Base-by-base conservation (phyloP, 192 early-diverging fungal species). In the Kappamyces sp. region DNA sequence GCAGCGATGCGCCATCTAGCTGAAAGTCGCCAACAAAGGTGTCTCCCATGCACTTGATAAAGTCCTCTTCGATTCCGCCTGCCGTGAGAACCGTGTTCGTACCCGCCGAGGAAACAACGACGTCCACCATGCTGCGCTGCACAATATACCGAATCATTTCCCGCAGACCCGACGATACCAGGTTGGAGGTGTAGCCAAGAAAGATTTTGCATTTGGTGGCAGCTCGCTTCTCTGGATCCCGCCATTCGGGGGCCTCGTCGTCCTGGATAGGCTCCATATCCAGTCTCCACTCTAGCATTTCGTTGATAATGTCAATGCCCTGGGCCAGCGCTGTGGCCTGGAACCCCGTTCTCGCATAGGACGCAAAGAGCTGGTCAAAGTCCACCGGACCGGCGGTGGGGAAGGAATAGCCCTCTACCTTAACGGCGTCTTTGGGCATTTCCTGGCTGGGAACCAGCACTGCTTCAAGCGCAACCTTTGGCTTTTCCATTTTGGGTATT, bases 11-110 rank as follows among this genome's bases (percentile, higher is more conserved):
- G 2, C 96, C 96, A 10, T 86, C 65, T 34, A 94, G 68, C 1
- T 60, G 23, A 63, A 97, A 99, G 10, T 79, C 72, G 12, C 91
- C 92, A 40, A 97, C 44, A 63, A 90, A 93, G 0, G 96, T 99
- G 0, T 82, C 79, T 3, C 78, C 92, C 34, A 99, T 70, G 65
- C 93, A 97, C 68, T 97, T 99, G 72, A 99, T 99, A 66, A 99
- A 87, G 69, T 99, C 96, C 64, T 99, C 96, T 60, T 99, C 96
- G 40, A 99, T 68, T 36, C 96, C 96, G 53, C 96, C 96, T n/a
- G n/a, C n/a, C n/a, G n/a, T n/a, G n/a, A n/a, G n/a, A n/a, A n/a
- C n/a, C n/a, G n/a, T n/a, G n/a, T n/a, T n/a, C n/a, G n/a, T n/a
- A n/a, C n/a, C n/a, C 9, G 93, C 96, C 6, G 91, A 88, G 3